Evolutionary conservation across 2,329 filamentous ascomycete species (phyloP).

Genomic region (Chalara sp.): DNA sequence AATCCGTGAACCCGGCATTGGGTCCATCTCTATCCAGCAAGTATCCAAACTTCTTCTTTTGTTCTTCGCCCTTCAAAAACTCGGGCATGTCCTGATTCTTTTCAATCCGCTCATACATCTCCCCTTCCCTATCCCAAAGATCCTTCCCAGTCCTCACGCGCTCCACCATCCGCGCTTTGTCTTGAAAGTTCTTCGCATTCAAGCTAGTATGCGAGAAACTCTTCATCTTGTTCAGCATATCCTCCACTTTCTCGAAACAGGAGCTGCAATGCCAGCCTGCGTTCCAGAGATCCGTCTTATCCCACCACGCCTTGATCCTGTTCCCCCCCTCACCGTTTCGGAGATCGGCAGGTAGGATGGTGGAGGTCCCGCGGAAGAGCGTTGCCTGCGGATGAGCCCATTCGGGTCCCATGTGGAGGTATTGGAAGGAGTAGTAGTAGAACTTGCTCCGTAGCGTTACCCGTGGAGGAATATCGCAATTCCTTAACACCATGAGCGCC

Average conservation of each 20-base stretch:
- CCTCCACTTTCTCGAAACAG: constrained; percentile 35
- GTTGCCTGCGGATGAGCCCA: constrained; percentile 41
- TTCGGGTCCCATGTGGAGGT: constrained; percentile 26
- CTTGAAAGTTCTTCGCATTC: constrained; percentile 34
- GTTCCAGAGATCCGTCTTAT: constrained; percentile 31
- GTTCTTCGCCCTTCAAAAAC: constrained; percentile 27
- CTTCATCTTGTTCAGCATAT: constrained; percentile 35
- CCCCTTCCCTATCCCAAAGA: constrained; percentile 31
- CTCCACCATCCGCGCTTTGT: constrained; percentile 33
- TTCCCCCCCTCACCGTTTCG: constrained; percentile 25
- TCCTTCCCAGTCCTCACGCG: constrained; percentile 36
- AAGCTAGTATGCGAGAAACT: constrained; percentile 35
- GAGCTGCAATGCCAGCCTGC: constrained; percentile 41
- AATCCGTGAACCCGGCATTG: constrained; percentile 20
- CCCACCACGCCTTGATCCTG: constrained; percentile 17
- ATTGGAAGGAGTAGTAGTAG: constrained; percentile 35
- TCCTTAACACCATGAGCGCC: constrained; percentile 27
- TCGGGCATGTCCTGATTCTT: constrained; percentile 36
- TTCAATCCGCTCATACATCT: constrained; percentile 31
- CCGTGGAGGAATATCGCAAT: constrained; percentile 29
- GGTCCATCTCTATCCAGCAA: constrained; percentile 17
- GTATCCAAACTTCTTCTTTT: constrained; percentile 14
- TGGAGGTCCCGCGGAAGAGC: constrained; percentile 28
- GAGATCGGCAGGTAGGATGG: constrained; percentile 34
- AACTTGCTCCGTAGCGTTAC: constrained; percentile 29